phyloP scores from a whole-genome alignment of 257 asterid species.

The Eucommia ulmoides region DNA sequence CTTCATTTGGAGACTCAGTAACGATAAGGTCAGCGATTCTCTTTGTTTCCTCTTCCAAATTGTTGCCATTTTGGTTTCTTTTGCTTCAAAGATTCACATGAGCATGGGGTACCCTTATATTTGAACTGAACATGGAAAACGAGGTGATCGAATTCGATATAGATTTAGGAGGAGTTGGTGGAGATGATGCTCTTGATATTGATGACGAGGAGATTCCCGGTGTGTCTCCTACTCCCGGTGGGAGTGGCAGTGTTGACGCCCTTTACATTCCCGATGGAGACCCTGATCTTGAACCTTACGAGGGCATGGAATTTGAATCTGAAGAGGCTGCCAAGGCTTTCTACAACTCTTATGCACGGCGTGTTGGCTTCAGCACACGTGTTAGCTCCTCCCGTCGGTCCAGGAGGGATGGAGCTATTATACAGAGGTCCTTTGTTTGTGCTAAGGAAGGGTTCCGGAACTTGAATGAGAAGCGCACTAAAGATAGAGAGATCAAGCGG shows the following conservation, averaged over 20 bases:
- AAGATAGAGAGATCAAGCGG: constrained; percentile 81
- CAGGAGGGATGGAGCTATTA: constrained; percentile 92
- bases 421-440: constrained; percentile 94
- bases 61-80: too few relatives aligned
- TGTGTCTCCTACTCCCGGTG: constrained; percentile 39
- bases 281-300: constrained; percentile 84
- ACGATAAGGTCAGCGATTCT: too few relatives aligned
- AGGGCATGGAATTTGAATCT: constrained; percentile 92
- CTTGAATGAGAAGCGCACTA: constrained; percentile 82
- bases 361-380: constrained; percentile 97
- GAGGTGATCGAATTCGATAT: constrained; percentile 68
- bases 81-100: too few relatives aligned
- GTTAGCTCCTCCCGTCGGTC: constrained; percentile 99
- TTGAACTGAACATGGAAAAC: constrained; percentile 41
- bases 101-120: constrained; percentile 12
- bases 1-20: too few relatives aligned
- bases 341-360: constrained; percentile 82
- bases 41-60: too few relatives aligned
- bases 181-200: constrained; percentile 4
- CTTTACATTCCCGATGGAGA: constrained; percentile 55
- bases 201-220: constrained; percentile 40
- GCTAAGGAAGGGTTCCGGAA: constrained; percentile 96
- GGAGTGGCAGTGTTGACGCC: constrained; percentile 25
- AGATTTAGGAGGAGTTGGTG: constrained; percentile 49
- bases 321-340: constrained; percentile 99